Evolutionary conservation across 2,329 filamentous ascomycete species (phyloP).

Genomic region (Massarina eburnea): DNA sequence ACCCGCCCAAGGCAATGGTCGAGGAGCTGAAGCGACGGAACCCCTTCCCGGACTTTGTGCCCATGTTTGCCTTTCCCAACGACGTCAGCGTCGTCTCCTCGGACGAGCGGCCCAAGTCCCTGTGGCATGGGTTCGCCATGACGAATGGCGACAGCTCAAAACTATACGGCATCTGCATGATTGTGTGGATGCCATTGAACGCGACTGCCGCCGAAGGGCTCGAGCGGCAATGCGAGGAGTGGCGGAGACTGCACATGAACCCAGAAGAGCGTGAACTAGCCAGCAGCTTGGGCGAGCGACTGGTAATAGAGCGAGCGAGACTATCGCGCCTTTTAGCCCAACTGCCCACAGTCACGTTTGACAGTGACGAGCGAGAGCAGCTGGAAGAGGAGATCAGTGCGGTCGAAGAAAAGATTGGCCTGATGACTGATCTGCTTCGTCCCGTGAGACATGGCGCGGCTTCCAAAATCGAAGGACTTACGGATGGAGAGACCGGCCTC

Average conservation of each 20-base stretch:
- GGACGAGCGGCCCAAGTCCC: slow-evolving; percentile 90
- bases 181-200: slow-evolving; percentile 88
- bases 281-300: slow-evolving; percentile 82
- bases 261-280: slow-evolving; percentile 89
- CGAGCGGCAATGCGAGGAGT: slow-evolving; percentile 62
- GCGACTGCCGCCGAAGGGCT: slow-evolving; percentile 79
- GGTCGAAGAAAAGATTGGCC: slow-evolving; percentile 92
- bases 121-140: slow-evolving; percentile 99
- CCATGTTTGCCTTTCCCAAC: slow-evolving; percentile 99
- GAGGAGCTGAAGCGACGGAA: slow-evolving; percentile 81
- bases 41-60: slow-evolving; percentile 93
- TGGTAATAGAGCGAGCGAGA: slow-evolving; percentile 85
- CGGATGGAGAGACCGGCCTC: slow-evolving; percentile 89
- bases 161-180: slow-evolving; percentile 87
- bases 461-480: slow-evolving; percentile 95
- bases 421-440: slow-evolving; percentile 95
- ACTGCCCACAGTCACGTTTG: slow-evolving; percentile 77
- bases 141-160: slow-evolving; percentile 90
- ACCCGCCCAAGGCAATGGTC: slow-evolving; percentile 78
- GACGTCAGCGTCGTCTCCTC: slow-evolving; percentile 96
- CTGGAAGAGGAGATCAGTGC: slow-evolving; percentile 93
- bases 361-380: slow-evolving; percentile 75
- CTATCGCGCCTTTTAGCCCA: slow-evolving; percentile 84
- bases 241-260: slow-evolving; percentile 71
- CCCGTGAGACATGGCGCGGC: slow-evolving; percentile 92